phyloP scores from a whole-genome alignment of 345 rosid species.

The Theobroma cacao region DNA sequence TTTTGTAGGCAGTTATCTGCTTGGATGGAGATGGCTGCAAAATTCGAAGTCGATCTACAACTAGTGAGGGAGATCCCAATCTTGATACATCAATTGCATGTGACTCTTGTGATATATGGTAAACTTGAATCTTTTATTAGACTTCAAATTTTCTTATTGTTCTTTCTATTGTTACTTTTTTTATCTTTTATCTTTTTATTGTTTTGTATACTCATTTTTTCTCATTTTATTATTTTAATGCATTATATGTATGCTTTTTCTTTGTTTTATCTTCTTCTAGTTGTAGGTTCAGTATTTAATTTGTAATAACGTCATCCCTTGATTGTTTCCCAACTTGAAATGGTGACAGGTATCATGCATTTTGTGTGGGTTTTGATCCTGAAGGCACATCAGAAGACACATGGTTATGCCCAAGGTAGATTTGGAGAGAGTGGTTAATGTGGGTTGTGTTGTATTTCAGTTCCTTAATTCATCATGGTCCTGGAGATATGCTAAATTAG shows the following conservation, averaged over 20 bases:
- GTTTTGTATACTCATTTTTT: not conserved
- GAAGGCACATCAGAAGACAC: constrained; percentile 79
- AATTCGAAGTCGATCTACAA: constrained; percentile 53
- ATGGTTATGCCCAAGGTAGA: constrained; percentile 96
- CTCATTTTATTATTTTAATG: not conserved
- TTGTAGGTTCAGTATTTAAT: not conserved
- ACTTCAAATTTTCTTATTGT: not conserved
- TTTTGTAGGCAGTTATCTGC: constrained; percentile 96
- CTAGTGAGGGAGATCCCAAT: constrained; percentile 55
- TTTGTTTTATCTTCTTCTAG: not conserved
- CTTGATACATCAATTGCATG: constrained; percentile 98
- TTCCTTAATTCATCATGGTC: constrained; percentile 18
- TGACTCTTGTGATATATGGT: constrained; percentile 97
- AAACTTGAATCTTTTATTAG: constrained; percentile 21
- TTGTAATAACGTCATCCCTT: constrained; percentile 6
- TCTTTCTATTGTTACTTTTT: not conserved
- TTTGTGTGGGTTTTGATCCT: constrained; percentile 93
- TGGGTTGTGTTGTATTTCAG: constrained; percentile 21
- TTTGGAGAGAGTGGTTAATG: constrained; percentile 20
- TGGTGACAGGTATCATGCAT: constrained; percentile 88
- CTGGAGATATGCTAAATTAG: not conserved
- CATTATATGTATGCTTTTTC: not conserved
- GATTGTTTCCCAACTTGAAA: constrained; percentile 20
- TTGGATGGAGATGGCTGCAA: constrained; percentile 96
- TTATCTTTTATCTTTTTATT: not conserved